These are phyloP conservation scores for Aspergillus diversus DNA, from an alignment of 495 filamentous ascomycete species.

Conservation along the genomic window DNA sequence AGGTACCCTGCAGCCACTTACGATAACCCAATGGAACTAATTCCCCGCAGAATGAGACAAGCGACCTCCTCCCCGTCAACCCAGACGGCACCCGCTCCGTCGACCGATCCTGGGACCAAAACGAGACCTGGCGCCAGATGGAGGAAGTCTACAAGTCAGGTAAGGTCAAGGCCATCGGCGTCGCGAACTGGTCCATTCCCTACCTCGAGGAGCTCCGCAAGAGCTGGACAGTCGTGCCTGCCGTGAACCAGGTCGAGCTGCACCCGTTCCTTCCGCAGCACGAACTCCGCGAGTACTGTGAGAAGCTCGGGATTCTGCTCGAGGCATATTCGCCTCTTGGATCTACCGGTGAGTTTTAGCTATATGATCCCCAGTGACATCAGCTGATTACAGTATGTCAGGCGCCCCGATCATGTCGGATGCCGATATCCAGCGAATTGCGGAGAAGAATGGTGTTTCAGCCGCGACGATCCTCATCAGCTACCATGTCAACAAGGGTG, in stretches of 20 bases:
- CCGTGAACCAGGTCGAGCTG: conserved; percentile 6
- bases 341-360: background rate
- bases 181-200: conserved; percentile 13
- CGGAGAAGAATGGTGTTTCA: background rate
- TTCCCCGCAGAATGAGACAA: conserved; percentile 1
- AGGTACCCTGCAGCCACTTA: background rate
- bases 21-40: background rate
- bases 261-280: conserved; percentile 8
- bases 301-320: background rate
- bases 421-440: background rate
- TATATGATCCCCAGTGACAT: background rate
- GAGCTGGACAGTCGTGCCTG: conserved; percentile 3
- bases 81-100: conserved; percentile 10
- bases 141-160: conserved; percentile 10
- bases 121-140: conserved; percentile 12
- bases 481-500: conserved; percentile 10
- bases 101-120: conserved; percentile 14
- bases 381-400: background rate
- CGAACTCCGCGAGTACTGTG: conserved; percentile 1
- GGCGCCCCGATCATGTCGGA: conserved; percentile 2
- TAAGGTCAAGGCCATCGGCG: conserved; percentile 12
- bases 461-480: conserved; percentile 6
- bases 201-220: conserved; percentile 7
- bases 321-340: conserved; percentile 11
- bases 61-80: conserved; percentile 2